phyloP scores from a whole-genome alignment of 164 flowering plant genomes.

The Stephania cephalantha region DNA sequence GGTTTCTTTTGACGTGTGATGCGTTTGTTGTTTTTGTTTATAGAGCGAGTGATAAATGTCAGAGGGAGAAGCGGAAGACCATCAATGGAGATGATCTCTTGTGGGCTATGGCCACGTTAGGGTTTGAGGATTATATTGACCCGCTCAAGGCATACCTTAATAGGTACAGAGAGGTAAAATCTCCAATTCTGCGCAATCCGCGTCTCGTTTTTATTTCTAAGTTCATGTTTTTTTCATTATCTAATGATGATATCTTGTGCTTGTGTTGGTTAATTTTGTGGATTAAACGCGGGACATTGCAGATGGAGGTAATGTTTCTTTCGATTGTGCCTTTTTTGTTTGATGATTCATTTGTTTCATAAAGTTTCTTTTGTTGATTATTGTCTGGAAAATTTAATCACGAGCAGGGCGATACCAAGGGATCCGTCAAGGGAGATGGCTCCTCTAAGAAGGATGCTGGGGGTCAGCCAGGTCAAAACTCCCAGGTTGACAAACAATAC shows the following conservation, averaged over 20 bases:
- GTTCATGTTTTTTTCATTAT: background rate
- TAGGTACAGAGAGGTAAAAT: constrained; percentile 58
- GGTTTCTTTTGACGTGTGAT: constrained; percentile 2
- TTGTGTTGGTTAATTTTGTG: constrained; percentile 1
- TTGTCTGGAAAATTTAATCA: background rate
- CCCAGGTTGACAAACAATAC: constrained; percentile 14
- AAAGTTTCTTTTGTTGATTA: background rate
- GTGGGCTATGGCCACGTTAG: constrained; percentile 76
- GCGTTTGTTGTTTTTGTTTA: constrained; percentile 10
- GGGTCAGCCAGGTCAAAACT: constrained; percentile 17
- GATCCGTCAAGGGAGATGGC: constrained; percentile 26
- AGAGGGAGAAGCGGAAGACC: constrained; percentile 72
- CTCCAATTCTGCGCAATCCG: background rate
- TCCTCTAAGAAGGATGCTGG: constrained; percentile 23
- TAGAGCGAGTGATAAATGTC: constrained; percentile 83
- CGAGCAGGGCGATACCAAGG: constrained; percentile 31
- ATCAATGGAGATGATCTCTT: constrained; percentile 74
- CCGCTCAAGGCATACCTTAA: constrained; percentile 52
- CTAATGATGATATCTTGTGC: background rate
- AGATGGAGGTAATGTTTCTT: constrained; percentile 29
- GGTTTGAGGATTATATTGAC: constrained; percentile 71
- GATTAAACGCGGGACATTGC: background rate
- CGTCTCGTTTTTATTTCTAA: background rate
- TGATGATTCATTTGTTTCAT: background rate
- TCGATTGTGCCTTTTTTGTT: background rate